A percentile compares a stretch with the other conserved stretches of the same genome.
phyloP scores from a whole-genome alignment of 805 yeast species.

The Soucietia sequanensis region DNA sequence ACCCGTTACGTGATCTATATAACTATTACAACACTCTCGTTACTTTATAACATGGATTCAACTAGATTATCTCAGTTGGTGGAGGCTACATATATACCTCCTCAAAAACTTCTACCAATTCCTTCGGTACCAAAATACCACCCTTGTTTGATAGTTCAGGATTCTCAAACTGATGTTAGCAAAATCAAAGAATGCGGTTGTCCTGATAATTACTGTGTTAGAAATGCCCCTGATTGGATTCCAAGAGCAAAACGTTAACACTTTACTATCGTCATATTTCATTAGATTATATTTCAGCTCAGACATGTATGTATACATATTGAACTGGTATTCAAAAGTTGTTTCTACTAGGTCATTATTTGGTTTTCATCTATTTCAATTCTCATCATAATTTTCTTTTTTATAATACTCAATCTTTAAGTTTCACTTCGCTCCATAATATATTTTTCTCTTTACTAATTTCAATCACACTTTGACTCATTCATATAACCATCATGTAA shows the following conservation, averaged over 20 bases:
- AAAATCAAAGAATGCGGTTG: constrained; percentile 42
- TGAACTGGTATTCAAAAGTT: no score
- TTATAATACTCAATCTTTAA: no score
- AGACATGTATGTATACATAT: neutral
- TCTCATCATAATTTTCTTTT: no score
- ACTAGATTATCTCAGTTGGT: constrained; percentile 33
- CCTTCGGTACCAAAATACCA: constrained; percentile 47
- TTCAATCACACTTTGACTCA: no score
- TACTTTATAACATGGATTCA: constrained; percentile 49
- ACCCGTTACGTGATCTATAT: no score
- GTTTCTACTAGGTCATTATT: no score
- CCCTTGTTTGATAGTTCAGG: constrained; percentile 59
- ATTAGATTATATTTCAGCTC: no score
- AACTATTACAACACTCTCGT: no score
- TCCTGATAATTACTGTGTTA: constrained; percentile 39
- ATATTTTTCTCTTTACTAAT: no score
- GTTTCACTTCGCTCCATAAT: no score
- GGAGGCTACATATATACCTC: constrained; percentile 50
- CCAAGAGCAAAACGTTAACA: constrained; percentile 23
- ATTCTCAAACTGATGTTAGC: constrained; percentile 47
- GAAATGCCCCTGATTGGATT: constrained; percentile 40
- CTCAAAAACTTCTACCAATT: constrained; percentile 15
- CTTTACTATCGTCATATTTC: neutral
- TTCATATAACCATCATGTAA: no score
- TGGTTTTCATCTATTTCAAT: no score